phyloP scores from a whole-genome alignment of 1,284 basidiomycete genomes.

The Austroboletus niveus region DNA sequence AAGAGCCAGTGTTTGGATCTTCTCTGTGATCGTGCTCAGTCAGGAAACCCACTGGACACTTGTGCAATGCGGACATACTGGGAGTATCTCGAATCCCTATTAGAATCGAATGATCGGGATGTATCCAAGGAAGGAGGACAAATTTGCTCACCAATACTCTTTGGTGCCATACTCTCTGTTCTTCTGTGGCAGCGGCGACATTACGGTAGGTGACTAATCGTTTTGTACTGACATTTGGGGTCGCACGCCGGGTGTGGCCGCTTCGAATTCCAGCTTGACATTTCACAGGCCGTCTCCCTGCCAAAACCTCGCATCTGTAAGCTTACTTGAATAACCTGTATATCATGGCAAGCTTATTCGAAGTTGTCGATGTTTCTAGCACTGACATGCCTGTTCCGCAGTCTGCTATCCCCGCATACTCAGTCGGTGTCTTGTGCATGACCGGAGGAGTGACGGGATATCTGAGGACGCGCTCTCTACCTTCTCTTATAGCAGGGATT shows the following conservation, averaged over 20 bases:
- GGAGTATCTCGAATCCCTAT: slow-evolving; percentile 30
- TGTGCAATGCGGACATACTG: slow-evolving; percentile 15
- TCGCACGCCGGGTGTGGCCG: neutral
- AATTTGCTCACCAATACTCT: slow-evolving; percentile 31
- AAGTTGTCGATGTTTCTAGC: slow-evolving; percentile 1
- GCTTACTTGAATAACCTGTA: slow-evolving; percentile 14
- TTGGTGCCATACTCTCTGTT: slow-evolving; percentile 28
- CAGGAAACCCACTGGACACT: neutral
- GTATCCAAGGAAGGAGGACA: neutral
- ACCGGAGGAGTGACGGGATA: slow-evolving; percentile 76
- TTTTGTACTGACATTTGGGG: too few species aligned
- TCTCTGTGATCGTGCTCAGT: slow-evolving; percentile 44
- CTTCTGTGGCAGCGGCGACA: slow-evolving; percentile 18
- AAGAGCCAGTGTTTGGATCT: slow-evolving; percentile 53
- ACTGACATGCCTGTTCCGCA: slow-evolving; percentile 36
- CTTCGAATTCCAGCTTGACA: neutral
- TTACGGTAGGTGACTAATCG: too few species aligned
- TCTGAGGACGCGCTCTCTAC: slow-evolving; percentile 66
- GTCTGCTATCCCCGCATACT: slow-evolving; percentile 81
- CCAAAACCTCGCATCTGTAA: slow-evolving; percentile 17
- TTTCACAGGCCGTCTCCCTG: too few species aligned
- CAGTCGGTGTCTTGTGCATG: slow-evolving; percentile 76
- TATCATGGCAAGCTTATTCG: slow-evolving; percentile 31
- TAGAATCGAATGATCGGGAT: neutral
- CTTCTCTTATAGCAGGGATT: slow-evolving; percentile 79